Evolutionary conservation across 2,329 filamentous ascomycete genomes (phyloP).

Genomic region (Phaeoacremonium minimum): DNA sequence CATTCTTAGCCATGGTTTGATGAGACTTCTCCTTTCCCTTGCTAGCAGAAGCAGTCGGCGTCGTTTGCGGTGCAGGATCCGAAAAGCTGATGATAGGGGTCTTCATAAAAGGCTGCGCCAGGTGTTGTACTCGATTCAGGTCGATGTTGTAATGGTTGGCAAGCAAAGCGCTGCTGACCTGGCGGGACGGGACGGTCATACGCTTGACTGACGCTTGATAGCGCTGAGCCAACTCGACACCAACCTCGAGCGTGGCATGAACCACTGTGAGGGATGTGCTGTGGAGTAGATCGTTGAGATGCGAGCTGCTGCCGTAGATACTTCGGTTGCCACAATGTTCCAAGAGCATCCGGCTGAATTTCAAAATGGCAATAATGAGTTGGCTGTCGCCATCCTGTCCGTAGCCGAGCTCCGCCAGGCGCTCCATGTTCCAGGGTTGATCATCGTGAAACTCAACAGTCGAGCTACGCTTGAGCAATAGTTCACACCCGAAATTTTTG

Average conservation of each 20-base stretch:
- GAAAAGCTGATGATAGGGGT: slow-evolving; percentile 51
- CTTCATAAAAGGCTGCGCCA: slow-evolving; percentile 79
- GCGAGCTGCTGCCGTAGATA: slow-evolving; percentile 89
- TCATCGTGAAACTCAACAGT: slow-evolving; percentile 46
- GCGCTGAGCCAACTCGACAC: slow-evolving; percentile 82
- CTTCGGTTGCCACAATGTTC: slow-evolving; percentile 97
- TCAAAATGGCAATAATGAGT: slow-evolving; percentile 73
- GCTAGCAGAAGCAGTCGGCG: slow-evolving; percentile 48
- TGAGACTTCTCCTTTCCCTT: slow-evolving; percentile 74
- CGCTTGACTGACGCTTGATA: slow-evolving; percentile 88
- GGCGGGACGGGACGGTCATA: slow-evolving; percentile 57
- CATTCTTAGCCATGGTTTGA: slow-evolving; percentile 34
- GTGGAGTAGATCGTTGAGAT: slow-evolving; percentile 84
- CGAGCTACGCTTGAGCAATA: slow-evolving; percentile 57
- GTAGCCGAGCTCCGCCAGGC: slow-evolving; percentile 59
- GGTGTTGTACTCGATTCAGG: slow-evolving; percentile 76
- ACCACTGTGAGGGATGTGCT: slow-evolving; percentile 79
- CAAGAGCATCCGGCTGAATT: slow-evolving; percentile 81
- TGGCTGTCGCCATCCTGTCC: slow-evolving; percentile 72
- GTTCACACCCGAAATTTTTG: slow-evolving; percentile 64
- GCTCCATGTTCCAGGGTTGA: slow-evolving; percentile 37
- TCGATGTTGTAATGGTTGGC: slow-evolving; percentile 81
- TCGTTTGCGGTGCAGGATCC: slow-evolving; percentile 45
- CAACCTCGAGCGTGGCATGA: slow-evolving; percentile 72
- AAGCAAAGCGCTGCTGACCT: slow-evolving; percentile 69